phyloP scores from a whole-genome alignment of 2,329 filamentous ascomycete species.

The Cladosporium sphaerospermum region DNA sequence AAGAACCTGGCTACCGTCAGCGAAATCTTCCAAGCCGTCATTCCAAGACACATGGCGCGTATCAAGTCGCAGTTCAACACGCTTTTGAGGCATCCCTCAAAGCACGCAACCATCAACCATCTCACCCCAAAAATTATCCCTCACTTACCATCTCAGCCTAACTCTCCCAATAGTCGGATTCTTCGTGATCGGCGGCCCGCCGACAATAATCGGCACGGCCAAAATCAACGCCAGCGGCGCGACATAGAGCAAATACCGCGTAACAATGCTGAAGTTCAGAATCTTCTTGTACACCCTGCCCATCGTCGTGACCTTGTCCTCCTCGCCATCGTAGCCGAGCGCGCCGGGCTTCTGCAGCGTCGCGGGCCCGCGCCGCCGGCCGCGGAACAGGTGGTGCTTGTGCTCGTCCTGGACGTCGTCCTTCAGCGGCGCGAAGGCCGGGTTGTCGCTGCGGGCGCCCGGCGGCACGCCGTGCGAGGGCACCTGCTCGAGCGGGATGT shows the following conservation, averaged over 20 bases:
- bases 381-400: slow-evolving; percentile 33
- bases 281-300: slow-evolving; percentile 56
- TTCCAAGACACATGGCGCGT: background rate
- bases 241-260: slow-evolving; percentile 59
- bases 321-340: slow-evolving; percentile 39
- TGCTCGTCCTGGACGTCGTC: slow-evolving; percentile 23
- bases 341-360: slow-evolving; percentile 17
- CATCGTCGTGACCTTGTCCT: slow-evolving; percentile 53
- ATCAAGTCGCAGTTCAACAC: background rate
- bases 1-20: slow-evolving; percentile 41
- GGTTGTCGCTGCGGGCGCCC: slow-evolving; percentile 33
- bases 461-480: slow-evolving; percentile 33
- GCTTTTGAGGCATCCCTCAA: background rate
- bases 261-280: slow-evolving; percentile 56
- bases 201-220: slow-evolving; percentile 57
- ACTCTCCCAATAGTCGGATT: slow-evolving; percentile 50
- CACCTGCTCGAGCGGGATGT: slow-evolving; percentile 56
- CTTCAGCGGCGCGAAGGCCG: slow-evolving; percentile 27
- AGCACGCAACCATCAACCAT: background rate
- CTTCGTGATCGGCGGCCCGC: slow-evolving; percentile 43
- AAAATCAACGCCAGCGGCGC: slow-evolving; percentile 52
- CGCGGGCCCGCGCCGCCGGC: slow-evolving; percentile 29
- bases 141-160: slow-evolving; percentile 42
- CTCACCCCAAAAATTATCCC: no score
- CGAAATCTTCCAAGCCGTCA: background rate